Evolutionary conservation across 768 basidiomycete species (phyloP).

Genomic region (Plicaturopsis crispa): DNA sequence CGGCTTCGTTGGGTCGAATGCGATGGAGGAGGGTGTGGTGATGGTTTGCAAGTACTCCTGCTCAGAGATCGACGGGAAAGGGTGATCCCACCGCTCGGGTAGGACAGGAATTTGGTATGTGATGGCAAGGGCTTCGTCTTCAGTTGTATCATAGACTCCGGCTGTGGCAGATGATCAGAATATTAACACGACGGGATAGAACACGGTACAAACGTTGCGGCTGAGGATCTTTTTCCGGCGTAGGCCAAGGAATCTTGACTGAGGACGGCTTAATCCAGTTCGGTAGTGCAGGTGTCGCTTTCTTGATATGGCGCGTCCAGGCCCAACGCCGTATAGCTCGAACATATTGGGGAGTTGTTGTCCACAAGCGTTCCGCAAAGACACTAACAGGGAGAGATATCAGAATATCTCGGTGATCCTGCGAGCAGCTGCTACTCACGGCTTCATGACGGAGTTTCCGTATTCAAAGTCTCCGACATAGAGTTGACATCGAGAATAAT

Average conservation of each 20-base stretch:
- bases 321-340: slow-evolving; percentile 45
- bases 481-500: slow-evolving; percentile 78
- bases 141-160: slow-evolving; percentile 55
- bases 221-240: slow-evolving; percentile 29
- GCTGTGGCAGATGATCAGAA: slow-evolving; percentile 26
- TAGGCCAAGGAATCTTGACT: slow-evolving; percentile 70
- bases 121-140: slow-evolving; percentile 53
- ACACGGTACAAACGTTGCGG: slow-evolving; percentile 27
- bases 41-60: slow-evolving; percentile 57
- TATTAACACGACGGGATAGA: neutral
- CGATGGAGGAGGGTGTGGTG: slow-evolving; percentile 34
- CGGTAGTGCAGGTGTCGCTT: slow-evolving; percentile 51
- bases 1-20: slow-evolving; percentile 45
- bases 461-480: slow-evolving; percentile 70
- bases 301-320: slow-evolving; percentile 68
- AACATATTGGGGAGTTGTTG: slow-evolving; percentile 54
- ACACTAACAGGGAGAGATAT: no score
- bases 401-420: no score
- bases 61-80: slow-evolving; percentile 31
- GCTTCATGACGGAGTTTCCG: no score
- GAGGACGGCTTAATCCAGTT: slow-evolving; percentile 26
- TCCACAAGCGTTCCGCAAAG: slow-evolving; percentile 67
- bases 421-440: no score
- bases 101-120: slow-evolving; percentile 65
- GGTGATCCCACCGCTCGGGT: slow-evolving; percentile 25